These are phyloP conservation scores for Aureobasidium sp. DNA, from an alignment of 2,329 filamentous ascomycete species.

Conservation along the genomic window DNA sequence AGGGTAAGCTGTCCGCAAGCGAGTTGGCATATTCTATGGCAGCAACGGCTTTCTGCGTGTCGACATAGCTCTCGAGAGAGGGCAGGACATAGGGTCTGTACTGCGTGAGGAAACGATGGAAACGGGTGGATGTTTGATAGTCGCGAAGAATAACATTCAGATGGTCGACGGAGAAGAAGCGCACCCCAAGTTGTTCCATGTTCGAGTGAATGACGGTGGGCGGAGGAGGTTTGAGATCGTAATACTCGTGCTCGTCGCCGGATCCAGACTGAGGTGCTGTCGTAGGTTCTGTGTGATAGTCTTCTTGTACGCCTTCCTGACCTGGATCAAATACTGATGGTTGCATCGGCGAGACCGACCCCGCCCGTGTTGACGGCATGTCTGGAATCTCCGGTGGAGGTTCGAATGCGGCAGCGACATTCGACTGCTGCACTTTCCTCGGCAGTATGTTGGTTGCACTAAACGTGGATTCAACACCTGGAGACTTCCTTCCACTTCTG, in stretches of 20 bases:
- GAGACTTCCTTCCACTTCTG: not conserved
- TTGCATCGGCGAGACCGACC: not conserved
- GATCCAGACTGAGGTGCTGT: slow-evolving; percentile 19
- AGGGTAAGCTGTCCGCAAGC: slow-evolving; percentile 30
- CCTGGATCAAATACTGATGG: slow-evolving; percentile 23
- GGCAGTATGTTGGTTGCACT: slow-evolving; percentile 17
- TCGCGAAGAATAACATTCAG: slow-evolving; percentile 37
- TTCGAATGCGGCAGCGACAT: not conserved
- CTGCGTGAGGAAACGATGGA: slow-evolving; percentile 34
- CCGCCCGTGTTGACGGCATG: slow-evolving; percentile 12
- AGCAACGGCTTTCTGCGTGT: slow-evolving; percentile 36
- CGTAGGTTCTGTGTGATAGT: slow-evolving; percentile 21
- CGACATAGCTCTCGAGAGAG: slow-evolving; percentile 33
- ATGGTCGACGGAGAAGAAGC: slow-evolving; percentile 38
- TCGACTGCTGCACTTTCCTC: not conserved
- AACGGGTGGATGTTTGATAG: slow-evolving; percentile 28
- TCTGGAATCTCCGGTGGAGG: slow-evolving; percentile 12
- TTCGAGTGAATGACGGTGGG: slow-evolving; percentile 26
- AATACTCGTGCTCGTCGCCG: slow-evolving; percentile 25
- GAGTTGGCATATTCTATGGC: slow-evolving; percentile 41
- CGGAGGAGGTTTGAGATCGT: slow-evolving; percentile 37
- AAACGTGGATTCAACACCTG: slow-evolving; percentile 12
- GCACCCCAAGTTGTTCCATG: slow-evolving; percentile 32
- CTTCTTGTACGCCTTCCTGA: not conserved
- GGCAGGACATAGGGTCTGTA: slow-evolving; percentile 33